These are phyloP conservation scores for Eleusine indica DNA, from an alignment of 176 grass and related monocot genomes.

Conservation along the genomic window DNA sequence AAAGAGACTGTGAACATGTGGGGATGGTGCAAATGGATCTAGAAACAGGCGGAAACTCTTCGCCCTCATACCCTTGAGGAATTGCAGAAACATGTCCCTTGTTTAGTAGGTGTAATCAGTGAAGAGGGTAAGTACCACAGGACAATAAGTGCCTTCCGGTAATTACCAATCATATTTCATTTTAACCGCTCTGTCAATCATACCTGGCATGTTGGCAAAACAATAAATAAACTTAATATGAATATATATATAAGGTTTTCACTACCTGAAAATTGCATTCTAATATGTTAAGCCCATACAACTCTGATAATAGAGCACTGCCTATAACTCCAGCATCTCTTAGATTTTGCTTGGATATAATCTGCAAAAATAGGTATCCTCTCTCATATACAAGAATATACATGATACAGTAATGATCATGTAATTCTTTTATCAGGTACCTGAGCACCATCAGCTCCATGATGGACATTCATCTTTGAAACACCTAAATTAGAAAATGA, in stretches of 20 bases:
- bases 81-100: no score
- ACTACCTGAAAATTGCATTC: conserved; percentile 57
- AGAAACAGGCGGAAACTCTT: no score
- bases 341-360: conserved; percentile 51
- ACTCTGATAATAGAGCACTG: conserved; percentile 43
- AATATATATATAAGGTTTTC: not conserved
- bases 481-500: conserved; percentile 50
- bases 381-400: not conserved
- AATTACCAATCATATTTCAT: not conserved
- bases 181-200: not conserved
- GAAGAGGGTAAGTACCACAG: no score
- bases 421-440: conserved; percentile 33
- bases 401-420: not conserved
- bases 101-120: no score
- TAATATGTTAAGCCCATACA: conserved; percentile 59
- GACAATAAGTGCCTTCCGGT: no score
- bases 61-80: no score
- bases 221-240: not conserved
- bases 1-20: not conserved
- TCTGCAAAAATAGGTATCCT: conserved; percentile 28
- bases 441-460: conserved; percentile 57
- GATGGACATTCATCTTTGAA: conserved; percentile 48
- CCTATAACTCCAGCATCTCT: conserved; percentile 67
- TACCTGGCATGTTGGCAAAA: not conserved
- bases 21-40: no score